Conservation (phyloP, 2,329 filamentous ascomycete species). For the Bertia moriformis region DNA sequence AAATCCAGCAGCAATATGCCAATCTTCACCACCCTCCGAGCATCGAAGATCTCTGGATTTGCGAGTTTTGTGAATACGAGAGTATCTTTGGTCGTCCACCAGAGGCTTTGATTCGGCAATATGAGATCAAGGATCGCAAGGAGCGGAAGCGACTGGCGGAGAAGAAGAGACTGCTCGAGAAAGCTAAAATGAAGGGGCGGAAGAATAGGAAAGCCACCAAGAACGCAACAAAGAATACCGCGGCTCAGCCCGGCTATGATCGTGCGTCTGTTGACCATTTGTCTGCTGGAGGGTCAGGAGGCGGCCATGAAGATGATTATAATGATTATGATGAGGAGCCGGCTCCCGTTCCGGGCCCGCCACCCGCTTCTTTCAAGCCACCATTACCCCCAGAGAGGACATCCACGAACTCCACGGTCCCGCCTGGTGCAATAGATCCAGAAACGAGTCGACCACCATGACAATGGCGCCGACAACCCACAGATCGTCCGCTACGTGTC, state of each 20-base stretch:
- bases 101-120: conserved; percentile 70
- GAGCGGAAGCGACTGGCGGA: conserved; percentile 76
- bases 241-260: conserved; percentile 9
- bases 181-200: conserved; percentile 82
- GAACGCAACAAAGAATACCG: conserved; percentile 47
- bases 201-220: conserved; percentile 78
- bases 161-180: conserved; percentile 70
- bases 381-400: neutral
- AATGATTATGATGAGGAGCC: neutral
- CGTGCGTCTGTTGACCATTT: conserved; percentile 1
- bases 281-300: neutral
- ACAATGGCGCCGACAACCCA: neutral
- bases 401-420: neutral
- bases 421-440: neutral
- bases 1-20: conserved; percentile 60
- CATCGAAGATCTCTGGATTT: conserved; percentile 75
- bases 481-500: no score
- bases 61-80: conserved; percentile 97
- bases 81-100: conserved; percentile 83
- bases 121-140: conserved; percentile 85
- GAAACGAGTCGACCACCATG: neutral
- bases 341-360: neutral
- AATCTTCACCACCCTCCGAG: conserved; percentile 63
- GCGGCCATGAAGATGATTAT: neutral
- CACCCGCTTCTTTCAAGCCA: neutral